Base-by-base conservation (phyloP, 257 asterid genomes). In the Przewalskia tangutica region DNA sequence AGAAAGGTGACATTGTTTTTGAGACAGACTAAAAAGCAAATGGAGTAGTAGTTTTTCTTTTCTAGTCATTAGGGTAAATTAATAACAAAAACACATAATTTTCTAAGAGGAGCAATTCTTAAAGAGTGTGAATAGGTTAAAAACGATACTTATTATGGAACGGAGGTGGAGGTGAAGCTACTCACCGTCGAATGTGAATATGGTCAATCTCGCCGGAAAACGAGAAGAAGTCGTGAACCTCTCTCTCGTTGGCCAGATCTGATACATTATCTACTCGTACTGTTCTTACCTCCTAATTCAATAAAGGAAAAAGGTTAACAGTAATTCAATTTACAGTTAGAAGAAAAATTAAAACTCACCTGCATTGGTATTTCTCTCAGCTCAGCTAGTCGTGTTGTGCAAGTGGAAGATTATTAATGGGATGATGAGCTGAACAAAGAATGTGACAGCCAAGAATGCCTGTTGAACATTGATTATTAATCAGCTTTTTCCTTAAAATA, bases 121-220 rank as follows among this genome's bases (percentile, higher is more conserved):
- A 1, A 27, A 27, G 32, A 27, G 32, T 27, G 32, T 27, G 32
- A 1, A 1, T 27, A 27, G 1, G 1, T 2, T 27, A 27, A 27
- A 27, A 27, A 1, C 32, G 32, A 0, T 2, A 27, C 32, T 27
- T 27, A 27, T 27, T 27, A 27, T 27, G 1, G 1, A 27, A 27
- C 32, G 32, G 32, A 27, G 32, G 32, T 27, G 32, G 1, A 27
- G 32, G 32, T 27, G 32, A 27, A 27, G 32, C 32, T 27, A n/a
- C 89, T 68, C 42, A 90, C 96, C 91, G 86, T 78, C 85, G 93
- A 90, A 95, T 92, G 93, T 93, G 93, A 84, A 95, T 85, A 82
- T 80, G 90, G 63, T 95, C 98, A 83, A 95, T 95, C 84, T 92
- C 97, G 82, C 99, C 99, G 78, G 99, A 93, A 84, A 95, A 93